These are phyloP conservation scores for Coniochaeta ligniaria DNA, from an alignment of 2,329 filamentous ascomycete genomes.

Conservation along the genomic window DNA sequence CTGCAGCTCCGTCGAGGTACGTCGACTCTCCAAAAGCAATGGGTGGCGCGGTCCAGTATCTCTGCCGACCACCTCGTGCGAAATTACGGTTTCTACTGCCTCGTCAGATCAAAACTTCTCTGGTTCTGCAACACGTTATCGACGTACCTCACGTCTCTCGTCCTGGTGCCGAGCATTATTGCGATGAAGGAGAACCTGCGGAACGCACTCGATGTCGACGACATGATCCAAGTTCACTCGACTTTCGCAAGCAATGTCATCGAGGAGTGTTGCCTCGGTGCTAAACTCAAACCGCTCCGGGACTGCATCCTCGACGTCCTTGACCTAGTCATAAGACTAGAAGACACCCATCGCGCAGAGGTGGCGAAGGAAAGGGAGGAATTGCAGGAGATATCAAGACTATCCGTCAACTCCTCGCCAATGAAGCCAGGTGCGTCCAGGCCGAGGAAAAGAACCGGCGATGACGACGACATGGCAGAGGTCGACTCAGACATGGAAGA, in stretches of 20 bases:
- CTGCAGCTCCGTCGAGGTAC: constrained; percentile 70
- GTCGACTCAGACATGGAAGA: constrained; percentile 15
- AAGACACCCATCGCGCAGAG: constrained; percentile 45
- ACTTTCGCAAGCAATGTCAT: constrained; percentile 55
- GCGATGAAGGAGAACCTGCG: constrained; percentile 51
- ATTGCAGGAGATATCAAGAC: constrained; percentile 45
- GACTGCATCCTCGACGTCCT: constrained; percentile 69
- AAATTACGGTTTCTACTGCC: constrained; percentile 42
- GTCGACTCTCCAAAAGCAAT: constrained; percentile 54
- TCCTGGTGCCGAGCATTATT: constrained; percentile 53
- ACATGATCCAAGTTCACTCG: constrained; percentile 67
- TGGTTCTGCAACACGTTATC: constrained; percentile 74
- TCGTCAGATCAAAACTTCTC: constrained; percentile 60
- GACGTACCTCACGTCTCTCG: constrained; percentile 68
- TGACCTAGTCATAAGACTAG: constrained; percentile 65
- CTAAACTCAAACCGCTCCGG: constrained; percentile 62
- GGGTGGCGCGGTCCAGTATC: constrained; percentile 11
- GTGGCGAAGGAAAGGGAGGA: constrained; percentile 69
- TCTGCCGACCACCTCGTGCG: constrained; percentile 25
- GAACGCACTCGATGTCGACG: constrained; percentile 65
- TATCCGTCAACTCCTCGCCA: constrained; percentile 24
- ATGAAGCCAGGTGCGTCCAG: constrained; percentile 11
- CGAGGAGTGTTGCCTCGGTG: constrained; percentile 62
- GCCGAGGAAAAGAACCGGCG: constrained; percentile 1
- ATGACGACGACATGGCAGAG: constrained; percentile 10